These are phyloP conservation scores for Coniochaeta ligniaria DNA, from an alignment of 2,329 filamentous ascomycete species.

Conservation along the genomic window DNA sequence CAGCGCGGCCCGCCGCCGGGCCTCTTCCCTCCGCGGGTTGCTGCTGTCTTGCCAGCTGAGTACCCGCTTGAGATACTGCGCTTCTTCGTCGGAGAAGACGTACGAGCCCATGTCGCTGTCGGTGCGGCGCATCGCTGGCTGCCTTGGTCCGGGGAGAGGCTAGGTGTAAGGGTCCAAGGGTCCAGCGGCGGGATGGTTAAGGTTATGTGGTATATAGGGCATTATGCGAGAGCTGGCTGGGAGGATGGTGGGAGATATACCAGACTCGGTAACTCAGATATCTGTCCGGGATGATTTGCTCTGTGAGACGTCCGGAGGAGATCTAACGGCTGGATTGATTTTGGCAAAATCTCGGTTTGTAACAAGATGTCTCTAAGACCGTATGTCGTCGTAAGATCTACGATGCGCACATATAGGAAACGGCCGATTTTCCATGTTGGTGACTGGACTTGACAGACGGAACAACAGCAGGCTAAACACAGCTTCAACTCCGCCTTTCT, in stretches of 20 bases:
- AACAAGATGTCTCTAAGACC: conserved; percentile 5
- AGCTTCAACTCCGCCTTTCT: not conserved
- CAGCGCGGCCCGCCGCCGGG: conserved; percentile 8
- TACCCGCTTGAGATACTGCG: conserved; percentile 30
- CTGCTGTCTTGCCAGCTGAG: conserved; percentile 27
- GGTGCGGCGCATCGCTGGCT: not conserved
- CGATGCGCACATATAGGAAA: not conserved
- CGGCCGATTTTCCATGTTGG: not conserved
- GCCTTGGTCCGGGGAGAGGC: not conserved
- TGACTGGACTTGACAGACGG: not conserved
- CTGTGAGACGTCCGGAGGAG: not conserved
- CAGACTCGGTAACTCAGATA: not conserved
- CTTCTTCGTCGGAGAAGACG: conserved; percentile 31
- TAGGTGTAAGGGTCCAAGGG: not conserved
- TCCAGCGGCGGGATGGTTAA: not conserved
- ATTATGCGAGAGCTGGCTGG: not conserved
- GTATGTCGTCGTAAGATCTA: not conserved
- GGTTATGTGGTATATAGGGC: not conserved
- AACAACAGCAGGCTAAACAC: not conserved
- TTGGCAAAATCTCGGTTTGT: conserved; percentile 16
- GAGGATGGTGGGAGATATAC: not conserved
- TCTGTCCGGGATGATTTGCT: not conserved
- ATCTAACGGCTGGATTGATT: conserved; percentile 6
- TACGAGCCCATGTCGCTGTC: conserved; percentile 18
- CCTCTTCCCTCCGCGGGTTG: conserved; percentile 14